Evolutionary conservation across 1,139 yeast genomes (phyloP), one percentile per base, ranked within the genome.

Genomic region (Dujonia santamariae): DNA sequence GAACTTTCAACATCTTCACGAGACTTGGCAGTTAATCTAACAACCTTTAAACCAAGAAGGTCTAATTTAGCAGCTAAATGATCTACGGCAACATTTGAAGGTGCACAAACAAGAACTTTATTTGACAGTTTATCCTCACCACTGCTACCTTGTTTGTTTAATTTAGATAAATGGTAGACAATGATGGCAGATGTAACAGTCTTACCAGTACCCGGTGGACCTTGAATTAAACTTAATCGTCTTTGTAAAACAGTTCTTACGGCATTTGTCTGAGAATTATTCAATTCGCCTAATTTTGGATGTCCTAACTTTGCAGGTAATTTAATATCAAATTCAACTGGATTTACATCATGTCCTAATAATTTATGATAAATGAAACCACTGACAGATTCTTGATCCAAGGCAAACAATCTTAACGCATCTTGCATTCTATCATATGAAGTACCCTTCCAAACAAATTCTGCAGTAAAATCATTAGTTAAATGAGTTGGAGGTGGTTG

Each of bases 131-230:
- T 18, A 12, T 7, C 13, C 4, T 26, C 20, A 12, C 30, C 15
- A 16, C 18, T 21, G 13, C 17, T 4, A 12, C 21, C 26, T 6
- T 23, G 26, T 19, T 31, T 52, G 45, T 76, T 76, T 42, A 80
- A 53, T 38, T 75, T 75, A 3, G 79, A 70, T 41, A 88, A 62
- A 50, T 87, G 96, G 50, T 85, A 84, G 19, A 88, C 77, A 43
- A 90, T 85, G 0, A 96, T 82, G 3, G 96, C 94, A 0, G 96
- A 86, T 0, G 96, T 88, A 11, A 87, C 95, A 1, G 97, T 90
- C 55, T 90, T 90, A 54, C 97, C 97, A 0, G 97, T 90, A 41
- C 96, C 96, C 2, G 97, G 97, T n/a, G 97, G 97, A 14, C 97
- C 97, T 57, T 90, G 97, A 45, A 90, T 88, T 48, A 90, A 70